A percentile compares a stretch with the other conserved stretches of the same genome.
Evolutionary conservation across 192 early-diverging fungal genomes (phyloP).

Genomic region (Coemansia sp.): DNA sequence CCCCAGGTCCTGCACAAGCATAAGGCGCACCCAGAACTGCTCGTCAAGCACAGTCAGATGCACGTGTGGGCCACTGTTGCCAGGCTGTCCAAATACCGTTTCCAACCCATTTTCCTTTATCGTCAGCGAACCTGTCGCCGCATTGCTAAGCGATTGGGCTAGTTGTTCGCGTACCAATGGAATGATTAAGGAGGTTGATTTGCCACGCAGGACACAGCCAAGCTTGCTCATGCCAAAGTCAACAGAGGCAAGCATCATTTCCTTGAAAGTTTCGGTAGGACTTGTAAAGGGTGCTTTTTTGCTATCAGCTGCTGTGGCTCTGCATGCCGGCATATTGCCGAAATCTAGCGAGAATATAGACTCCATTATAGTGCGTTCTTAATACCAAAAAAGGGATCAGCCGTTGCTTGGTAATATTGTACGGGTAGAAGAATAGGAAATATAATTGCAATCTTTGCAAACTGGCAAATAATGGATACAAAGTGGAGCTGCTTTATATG

Average conservation of each 20-base stretch:
- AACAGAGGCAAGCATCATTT: constrained; percentile 18
- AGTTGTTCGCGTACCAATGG: constrained; percentile 28
- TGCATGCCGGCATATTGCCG: neutral
- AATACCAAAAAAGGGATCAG: neutral
- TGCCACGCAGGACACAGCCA: constrained; percentile 10
- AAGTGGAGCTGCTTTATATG: neutral
- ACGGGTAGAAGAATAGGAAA: neutral
- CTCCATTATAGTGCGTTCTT: constrained; percentile 5
- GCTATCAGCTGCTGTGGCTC: neutral
- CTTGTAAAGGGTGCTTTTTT: neutral
- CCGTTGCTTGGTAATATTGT: neutral
- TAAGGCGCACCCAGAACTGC: constrained; percentile 65
- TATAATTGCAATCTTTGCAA: neutral
- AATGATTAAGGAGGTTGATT: constrained; percentile 18
- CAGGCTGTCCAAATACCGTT: constrained; percentile 50
- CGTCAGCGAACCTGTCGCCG: constrained; percentile 43
- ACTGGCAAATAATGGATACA: neutral
- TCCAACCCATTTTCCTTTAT: constrained; percentile 35
- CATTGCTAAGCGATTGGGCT: constrained; percentile 31
- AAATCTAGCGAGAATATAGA: constrained; percentile 9
- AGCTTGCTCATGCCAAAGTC: constrained; percentile 19
- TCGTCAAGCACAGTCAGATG: constrained; percentile 57
- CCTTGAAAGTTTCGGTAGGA: neutral
- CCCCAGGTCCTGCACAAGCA: constrained; percentile 55
- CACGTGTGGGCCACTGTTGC: constrained; percentile 32